phyloP scores from a whole-genome alignment of 345 rosid genomes.

The Conringia planisiliqua region DNA sequence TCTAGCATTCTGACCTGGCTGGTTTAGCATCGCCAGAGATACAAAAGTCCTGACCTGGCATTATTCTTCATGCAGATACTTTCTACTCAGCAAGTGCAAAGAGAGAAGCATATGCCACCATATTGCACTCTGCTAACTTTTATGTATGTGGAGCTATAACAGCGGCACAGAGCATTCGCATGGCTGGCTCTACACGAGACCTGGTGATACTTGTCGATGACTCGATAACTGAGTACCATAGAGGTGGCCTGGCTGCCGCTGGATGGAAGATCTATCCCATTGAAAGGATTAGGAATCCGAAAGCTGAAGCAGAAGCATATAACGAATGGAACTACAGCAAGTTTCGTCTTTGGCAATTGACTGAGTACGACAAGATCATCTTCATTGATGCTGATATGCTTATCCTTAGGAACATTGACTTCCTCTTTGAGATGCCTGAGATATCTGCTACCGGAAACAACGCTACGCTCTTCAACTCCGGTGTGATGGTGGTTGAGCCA shows the following conservation, averaged over 20 bases:
- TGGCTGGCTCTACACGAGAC: conserved; percentile 85
- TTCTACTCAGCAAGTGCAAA: conserved; percentile 60
- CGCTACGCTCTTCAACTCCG: conserved; percentile 84
- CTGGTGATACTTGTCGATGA: conserved; percentile 88
- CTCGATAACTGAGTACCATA: conserved; percentile 66
- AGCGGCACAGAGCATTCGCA: conserved; percentile 87
- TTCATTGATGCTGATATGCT: conserved; percentile 91
- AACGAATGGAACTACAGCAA: conserved; percentile 97
- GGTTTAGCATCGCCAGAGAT: background rate
- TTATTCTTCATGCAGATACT: conserved; percentile 42
- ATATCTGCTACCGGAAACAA: conserved; percentile 78
- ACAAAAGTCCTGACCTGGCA: background rate
- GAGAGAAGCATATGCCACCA: conserved; percentile 86
- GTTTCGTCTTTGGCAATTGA: conserved; percentile 90
- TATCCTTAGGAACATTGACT: conserved; percentile 79
- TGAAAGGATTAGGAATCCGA: conserved; percentile 78
- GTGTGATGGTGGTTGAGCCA: conserved; percentile 88
- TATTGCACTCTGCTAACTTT: conserved; percentile 77
- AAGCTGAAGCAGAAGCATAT: conserved; percentile 76
- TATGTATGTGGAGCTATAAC: conserved; percentile 88
- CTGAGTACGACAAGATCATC: conserved; percentile 84
- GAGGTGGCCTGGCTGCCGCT: conserved; percentile 74
- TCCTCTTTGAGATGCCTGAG: conserved; percentile 89
- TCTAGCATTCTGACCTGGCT: background rate
- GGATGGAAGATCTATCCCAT: conserved; percentile 84